phyloP scores from a whole-genome alignment of 2,329 filamentous ascomycete genomes.

The Aspergillus tubingensis region DNA sequence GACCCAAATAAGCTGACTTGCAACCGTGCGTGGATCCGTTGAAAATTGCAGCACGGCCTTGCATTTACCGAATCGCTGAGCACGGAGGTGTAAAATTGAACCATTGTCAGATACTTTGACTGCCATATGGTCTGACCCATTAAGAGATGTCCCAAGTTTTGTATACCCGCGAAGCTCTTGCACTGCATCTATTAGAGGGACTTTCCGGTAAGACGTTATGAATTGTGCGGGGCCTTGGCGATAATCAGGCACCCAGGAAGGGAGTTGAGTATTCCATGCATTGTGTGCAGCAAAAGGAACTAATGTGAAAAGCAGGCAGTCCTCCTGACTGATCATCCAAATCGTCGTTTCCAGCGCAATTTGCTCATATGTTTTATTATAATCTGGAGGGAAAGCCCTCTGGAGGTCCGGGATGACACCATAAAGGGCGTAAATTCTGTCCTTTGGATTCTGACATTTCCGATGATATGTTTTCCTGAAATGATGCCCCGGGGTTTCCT shows the following conservation, averaged over 20 bases:
- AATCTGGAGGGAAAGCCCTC: neutral
- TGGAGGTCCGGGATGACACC: neutral
- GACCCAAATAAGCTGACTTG: too few relatives aligned
- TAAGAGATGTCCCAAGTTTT: too few relatives aligned
- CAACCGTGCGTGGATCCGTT: too few relatives aligned
- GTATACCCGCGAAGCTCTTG: too few relatives aligned
- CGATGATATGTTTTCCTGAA: neutral
- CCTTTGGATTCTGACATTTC: neutral
- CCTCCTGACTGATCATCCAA: neutral
- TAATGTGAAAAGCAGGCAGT: accelerated
- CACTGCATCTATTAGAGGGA: neutral
- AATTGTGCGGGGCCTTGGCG: too few relatives aligned
- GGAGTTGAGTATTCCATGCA: neutral
- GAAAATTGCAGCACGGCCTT: too few relatives aligned
- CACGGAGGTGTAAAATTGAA: too few relatives aligned
- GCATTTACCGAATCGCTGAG: too few relatives aligned
- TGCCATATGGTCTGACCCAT: too few relatives aligned
- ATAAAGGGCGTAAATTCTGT: neutral
- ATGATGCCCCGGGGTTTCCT: too few relatives aligned
- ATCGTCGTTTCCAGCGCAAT: neutral
- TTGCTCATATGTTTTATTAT: neutral
- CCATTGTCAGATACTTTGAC: too few relatives aligned
- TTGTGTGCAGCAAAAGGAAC: neutral
- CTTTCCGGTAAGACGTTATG: too few relatives aligned
- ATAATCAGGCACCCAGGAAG: neutral